phyloP scores from a whole-genome alignment of 768 basidiomycete genomes.

The Pleurotus sapidus region DNA sequence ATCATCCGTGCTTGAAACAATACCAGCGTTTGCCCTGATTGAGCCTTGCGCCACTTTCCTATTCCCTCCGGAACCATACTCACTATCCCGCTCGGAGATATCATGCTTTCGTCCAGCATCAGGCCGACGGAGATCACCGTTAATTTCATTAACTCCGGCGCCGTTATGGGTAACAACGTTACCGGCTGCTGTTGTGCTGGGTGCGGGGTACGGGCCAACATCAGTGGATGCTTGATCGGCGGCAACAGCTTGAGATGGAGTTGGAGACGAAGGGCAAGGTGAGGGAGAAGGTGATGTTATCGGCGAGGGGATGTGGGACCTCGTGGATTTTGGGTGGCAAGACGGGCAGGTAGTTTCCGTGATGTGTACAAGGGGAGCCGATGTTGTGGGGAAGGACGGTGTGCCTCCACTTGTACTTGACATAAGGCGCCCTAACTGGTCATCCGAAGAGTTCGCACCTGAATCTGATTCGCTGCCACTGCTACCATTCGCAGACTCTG shows the following conservation, averaged over 20 bases:
- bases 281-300: slow-evolving; percentile 5
- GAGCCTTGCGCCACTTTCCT: neutral
- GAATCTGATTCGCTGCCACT: slow-evolving; percentile 1
- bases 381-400: neutral
- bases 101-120: neutral
- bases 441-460: neutral
- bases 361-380: neutral
- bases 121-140: neutral
- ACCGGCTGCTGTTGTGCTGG: neutral
- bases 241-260: slow-evolving; percentile 2
- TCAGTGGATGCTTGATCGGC: neutral
- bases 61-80: neutral
- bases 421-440: neutral
- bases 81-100: slow-evolving; percentile 1
- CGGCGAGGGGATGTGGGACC: slow-evolving; percentile 15
- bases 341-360: neutral
- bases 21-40: neutral
- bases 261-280: slow-evolving; percentile 4
- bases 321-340: neutral
- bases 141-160: neutral
- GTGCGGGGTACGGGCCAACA: neutral
- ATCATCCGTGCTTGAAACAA: neutral
- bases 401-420: neutral
- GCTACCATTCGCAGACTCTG: neutral
- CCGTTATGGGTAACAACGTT: neutral